These are phyloP conservation scores for Hanseniaspora clermontiae DNA, from an alignment of 805 yeast genomes.

Conservation along the genomic window DNA sequence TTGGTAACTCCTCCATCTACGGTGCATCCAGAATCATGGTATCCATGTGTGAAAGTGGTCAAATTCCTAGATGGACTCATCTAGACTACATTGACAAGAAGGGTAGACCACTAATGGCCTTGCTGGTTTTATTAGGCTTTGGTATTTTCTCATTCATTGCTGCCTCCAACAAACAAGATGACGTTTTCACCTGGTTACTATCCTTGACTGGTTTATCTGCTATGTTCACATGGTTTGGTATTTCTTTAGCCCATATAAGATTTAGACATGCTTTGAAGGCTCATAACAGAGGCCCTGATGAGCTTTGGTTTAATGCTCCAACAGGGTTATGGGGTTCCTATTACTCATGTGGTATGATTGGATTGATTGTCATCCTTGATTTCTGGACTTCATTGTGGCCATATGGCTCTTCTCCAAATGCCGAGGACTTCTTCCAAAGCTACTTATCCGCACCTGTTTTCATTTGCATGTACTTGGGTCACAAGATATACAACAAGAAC, in stretches of 20 bases:
- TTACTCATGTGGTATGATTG: slow-evolving; percentile 46
- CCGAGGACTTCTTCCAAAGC: slow-evolving; percentile 47
- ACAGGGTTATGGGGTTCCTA: slow-evolving; percentile 57
- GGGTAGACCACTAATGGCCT: slow-evolving; percentile 56
- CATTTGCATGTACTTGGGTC: slow-evolving; percentile 42
- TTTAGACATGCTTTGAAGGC: slow-evolving; percentile 50
- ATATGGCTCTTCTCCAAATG: slow-evolving; percentile 30
- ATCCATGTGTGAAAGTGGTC: slow-evolving; percentile 51
- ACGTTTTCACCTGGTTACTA: slow-evolving; percentile 51
- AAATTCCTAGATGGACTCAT: slow-evolving; percentile 38
- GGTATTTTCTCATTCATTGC: slow-evolving; percentile 50
- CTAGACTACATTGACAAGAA: slow-evolving; percentile 50
- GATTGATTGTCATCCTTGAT: slow-evolving; percentile 55
- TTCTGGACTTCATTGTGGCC: slow-evolving; percentile 79
- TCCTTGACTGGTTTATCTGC: slow-evolving; percentile 52
- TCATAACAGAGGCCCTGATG: slow-evolving; percentile 56
- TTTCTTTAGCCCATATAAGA: slow-evolving; percentile 47
- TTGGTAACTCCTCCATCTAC: slow-evolving; percentile 58
- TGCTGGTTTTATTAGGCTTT: slow-evolving; percentile 37
- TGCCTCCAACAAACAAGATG: slow-evolving; percentile 39
- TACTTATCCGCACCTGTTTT: slow-evolving; percentile 62
- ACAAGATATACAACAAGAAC: slow-evolving; percentile 41
- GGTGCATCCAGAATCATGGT: slow-evolving; percentile 57
- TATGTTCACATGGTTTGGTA: slow-evolving; percentile 51
- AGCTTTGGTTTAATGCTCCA: slow-evolving; percentile 54